Base-by-base conservation (phyloP, 345 rosid genomes). In the Salix udensis region DNA sequence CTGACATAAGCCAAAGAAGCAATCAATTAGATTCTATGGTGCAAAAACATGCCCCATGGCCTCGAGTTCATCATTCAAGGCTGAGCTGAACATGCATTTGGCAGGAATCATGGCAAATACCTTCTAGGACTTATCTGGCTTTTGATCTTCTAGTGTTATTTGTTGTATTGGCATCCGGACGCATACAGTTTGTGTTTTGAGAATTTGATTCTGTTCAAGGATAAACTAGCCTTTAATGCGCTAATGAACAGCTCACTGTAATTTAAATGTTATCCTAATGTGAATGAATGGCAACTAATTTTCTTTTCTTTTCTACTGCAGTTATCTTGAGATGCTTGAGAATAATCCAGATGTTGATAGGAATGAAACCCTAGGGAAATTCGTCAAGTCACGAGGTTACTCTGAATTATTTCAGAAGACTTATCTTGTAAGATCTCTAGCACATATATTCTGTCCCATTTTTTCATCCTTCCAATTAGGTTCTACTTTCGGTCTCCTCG, bases 401-500 rank as follows among this genome's bases (percentile, higher is more conserved):
- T 90, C 97, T 3, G 87, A 93, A 42, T 67, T 93, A 68, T 95
- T 95, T 88, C 94, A 86, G 81, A 81, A 87, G 71, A 93, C 97
- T 73, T 95, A 91, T 81, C 89, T 95, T 84, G 98, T 95, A 72
- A 88, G 92, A 67, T 34, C 1, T 30, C 28, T 71, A 31, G 60
- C 21, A n/a, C 60, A 18, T 55, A 65, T 31, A 53, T 72, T 37
- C 21, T 65, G 18, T 40, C 52, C 18, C 30, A 55, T 50, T 52
- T 52, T 73, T 52, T 50, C 21, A n/a, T 12, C 42, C 19, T 31
- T 30, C 16, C 6, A 14, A 1, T 61, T 61, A 26, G 28, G 23
- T 40, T 18, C 30, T 58, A 0, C 1, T 61, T 52, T 52, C 1
- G 58, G 23, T 52, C 3, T 7, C 9, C n/a, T 52, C 0, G 0